Evolutionary conservation across 495 filamentous ascomycete species (phyloP), one percentile per base, ranked within the genome.

Genomic region (Podospora australis): DNA sequence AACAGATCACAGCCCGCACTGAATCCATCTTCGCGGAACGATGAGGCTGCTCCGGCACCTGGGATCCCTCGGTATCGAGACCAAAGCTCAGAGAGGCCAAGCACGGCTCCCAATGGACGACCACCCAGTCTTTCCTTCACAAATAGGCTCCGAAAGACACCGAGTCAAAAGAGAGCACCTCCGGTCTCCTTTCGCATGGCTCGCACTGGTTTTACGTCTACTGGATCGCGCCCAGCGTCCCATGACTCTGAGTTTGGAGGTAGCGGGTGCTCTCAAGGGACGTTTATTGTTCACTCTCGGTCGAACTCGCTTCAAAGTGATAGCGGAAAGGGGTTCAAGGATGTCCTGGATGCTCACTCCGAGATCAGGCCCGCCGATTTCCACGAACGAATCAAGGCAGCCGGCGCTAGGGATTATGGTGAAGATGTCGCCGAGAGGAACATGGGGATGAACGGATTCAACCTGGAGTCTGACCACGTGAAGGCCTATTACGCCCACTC

Each of bases 341-440:
- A 79, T 48, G 52, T 78, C 2, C 56, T 78, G 6, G 77, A 78
- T 45, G 74, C 75, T 11, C 70, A 75, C 44, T 71, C 73, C 1
- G 71, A 66, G 34, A 68, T 77, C 39, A 67, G 59, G 17, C 68
- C 72, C 4, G 52, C 53, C 6, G 63, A 74, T 43, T 76, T 73
- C 57, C 58, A 59, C 45, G 63, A 55, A n/a, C 63, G 72, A 36
- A 58, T 72, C 7, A 62, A 70, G 40, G 72, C 74, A 7, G 56
- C 71, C 10, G 74, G 75, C 0, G 57, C 63, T 1, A 66, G 66
- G 42, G 71, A 73, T 41, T 78, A 75, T 46, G 74, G 71, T 26
- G 74, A 79, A 54, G 77, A 78, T 54, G 75, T 79, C 0, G 76
- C 76, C 4, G 75, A 78, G 35, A 62, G 76, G 20, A 79, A 79